Percentiles rank a stretch among this genome's conserved stretches.
Evolutionary conservation across 352 stramenopile species (phyloP).

Genomic region (Pythium aphanidermatum): DNA sequence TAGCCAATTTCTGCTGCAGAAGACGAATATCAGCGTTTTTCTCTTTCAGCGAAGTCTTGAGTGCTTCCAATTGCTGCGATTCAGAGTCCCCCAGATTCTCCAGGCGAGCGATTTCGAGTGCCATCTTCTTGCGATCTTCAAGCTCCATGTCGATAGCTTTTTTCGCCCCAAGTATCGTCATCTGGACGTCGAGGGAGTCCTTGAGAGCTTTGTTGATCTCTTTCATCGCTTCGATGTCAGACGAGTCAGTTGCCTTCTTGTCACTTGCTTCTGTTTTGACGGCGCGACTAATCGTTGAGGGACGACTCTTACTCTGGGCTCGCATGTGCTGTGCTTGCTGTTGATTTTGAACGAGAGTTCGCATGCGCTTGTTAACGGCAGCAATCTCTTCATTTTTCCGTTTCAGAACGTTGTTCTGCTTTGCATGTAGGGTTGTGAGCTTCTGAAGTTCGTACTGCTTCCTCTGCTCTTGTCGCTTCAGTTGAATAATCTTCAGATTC

Average conservation of each 20-base stretch:
- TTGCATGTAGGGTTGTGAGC: slow-evolving; percentile 25
- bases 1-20: slow-evolving; percentile 55
- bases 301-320: slow-evolving; percentile 19
- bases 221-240: slow-evolving; percentile 20
- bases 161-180: slow-evolving; percentile 42
- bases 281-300: background rate
- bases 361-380: slow-evolving; percentile 37
- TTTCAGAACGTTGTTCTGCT: slow-evolving; percentile 46
- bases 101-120: slow-evolving; percentile 29
- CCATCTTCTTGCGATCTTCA: slow-evolving; percentile 45
- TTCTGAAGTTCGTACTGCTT: slow-evolving; percentile 56
- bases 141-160: slow-evolving; percentile 43
- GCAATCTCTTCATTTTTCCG: slow-evolving; percentile 52
- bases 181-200: slow-evolving; percentile 35
- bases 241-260: slow-evolving; percentile 6
- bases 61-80: slow-evolving; percentile 15
- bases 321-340: slow-evolving; percentile 22
- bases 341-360: slow-evolving; percentile 23
- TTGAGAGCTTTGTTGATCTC: slow-evolving; percentile 27
- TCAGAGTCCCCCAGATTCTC: background rate
- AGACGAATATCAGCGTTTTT: slow-evolving; percentile 56
- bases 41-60: slow-evolving; percentile 32
- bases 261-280: too few relatives aligned
- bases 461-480: slow-evolving; percentile 53
- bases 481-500: slow-evolving; percentile 38